Evolutionary conservation across 345 rosid genomes (phyloP).

Genomic region (Eucalyptus rudis): DNA sequence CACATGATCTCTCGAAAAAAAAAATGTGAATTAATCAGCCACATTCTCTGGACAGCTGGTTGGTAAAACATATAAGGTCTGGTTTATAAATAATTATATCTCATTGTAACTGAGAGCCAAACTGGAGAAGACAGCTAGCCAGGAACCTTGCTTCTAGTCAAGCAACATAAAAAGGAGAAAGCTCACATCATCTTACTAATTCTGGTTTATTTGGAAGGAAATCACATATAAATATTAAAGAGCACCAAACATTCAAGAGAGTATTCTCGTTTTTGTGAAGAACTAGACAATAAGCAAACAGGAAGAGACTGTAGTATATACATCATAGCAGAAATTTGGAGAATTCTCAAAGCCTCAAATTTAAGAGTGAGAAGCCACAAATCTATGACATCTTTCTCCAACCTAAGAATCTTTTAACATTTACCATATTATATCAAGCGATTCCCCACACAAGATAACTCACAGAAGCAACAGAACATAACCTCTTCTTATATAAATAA

Average conservation of each 20-base stretch:
- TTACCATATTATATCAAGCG: background rate
- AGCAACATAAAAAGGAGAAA: background rate
- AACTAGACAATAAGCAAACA: background rate
- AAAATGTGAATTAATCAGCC: background rate
- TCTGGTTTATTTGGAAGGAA: background rate
- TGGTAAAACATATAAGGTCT: background rate
- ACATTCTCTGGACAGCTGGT: background rate
- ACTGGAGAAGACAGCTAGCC: background rate
- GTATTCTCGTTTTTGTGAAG: background rate
- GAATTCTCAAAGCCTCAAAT: background rate
- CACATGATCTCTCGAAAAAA: background rate
- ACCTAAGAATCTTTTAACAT: background rate
- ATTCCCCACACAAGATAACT: background rate
- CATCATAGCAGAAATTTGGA: background rate
- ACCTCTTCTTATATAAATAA: background rate
- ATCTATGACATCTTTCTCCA: background rate
- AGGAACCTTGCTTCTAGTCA: background rate
- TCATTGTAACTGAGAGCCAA: background rate
- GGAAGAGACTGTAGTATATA: background rate
- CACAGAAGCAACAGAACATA: background rate
- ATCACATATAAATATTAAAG: background rate
- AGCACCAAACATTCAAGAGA: background rate
- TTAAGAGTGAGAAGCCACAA: background rate
- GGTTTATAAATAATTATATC: background rate
- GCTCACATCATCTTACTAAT: background rate